phyloP scores from a whole-genome alignment of 2,329 filamentous ascomycete species.

The Fusarium sp. region DNA sequence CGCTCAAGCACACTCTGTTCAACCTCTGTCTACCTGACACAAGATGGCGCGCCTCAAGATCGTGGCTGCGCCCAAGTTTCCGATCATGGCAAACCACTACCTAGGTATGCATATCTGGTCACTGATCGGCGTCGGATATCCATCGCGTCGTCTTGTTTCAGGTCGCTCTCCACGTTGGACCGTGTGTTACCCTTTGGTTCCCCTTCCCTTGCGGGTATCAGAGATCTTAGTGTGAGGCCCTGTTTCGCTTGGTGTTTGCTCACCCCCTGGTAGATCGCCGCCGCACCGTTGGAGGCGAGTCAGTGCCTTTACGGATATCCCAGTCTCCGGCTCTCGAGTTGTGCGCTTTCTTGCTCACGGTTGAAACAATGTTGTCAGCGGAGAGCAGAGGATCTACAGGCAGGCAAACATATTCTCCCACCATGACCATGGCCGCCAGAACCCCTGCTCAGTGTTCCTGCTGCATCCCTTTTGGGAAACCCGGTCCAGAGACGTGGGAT shows the following conservation, averaged over 20 bases:
- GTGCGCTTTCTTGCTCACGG: constrained; percentile 1
- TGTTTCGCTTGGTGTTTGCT: constrained; percentile 25
- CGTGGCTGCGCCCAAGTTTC: constrained; percentile 12
- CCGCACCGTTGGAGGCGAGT: constrained; percentile 2
- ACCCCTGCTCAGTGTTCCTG: constrained; percentile 1
- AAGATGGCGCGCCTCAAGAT: background rate
- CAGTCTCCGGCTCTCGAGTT: constrained; percentile 2
- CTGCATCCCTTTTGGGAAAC: background rate
- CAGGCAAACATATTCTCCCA: background rate
- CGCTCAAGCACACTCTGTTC: constrained; percentile 2
- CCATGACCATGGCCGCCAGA: background rate
- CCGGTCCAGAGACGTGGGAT: background rate
- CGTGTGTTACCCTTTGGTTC: constrained; percentile 32
- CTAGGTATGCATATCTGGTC: constrained; percentile 13
- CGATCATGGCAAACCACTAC: constrained; percentile 4
- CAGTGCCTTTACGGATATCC: constrained; percentile 13
- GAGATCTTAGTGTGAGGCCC: constrained; percentile 31
- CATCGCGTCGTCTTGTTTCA: constrained; percentile 41
- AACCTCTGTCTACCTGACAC: constrained; percentile 22
- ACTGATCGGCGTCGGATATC: constrained; percentile 13
- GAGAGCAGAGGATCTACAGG: background rate
- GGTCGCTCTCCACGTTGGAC: constrained; percentile 39
- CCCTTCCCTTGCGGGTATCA: constrained; percentile 15
- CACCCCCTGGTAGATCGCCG: constrained; percentile 36
- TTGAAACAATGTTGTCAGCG: constrained; percentile 15